Evolutionary conservation across 345 rosid genomes (phyloP).

Genomic region (Salix brachista): DNA sequence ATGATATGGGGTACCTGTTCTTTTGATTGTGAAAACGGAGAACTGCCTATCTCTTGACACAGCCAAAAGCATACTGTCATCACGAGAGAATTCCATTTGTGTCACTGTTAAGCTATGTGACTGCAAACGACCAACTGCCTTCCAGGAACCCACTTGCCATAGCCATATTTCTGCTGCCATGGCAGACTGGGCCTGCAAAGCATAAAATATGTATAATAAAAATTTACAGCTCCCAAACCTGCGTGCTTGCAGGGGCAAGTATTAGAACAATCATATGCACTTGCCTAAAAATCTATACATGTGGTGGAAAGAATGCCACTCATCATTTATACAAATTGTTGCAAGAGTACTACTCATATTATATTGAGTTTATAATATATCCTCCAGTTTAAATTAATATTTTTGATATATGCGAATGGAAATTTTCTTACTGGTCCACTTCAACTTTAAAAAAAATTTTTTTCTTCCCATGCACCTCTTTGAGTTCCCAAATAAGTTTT

Average conservation of each 20-base stretch:
- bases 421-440: background rate
- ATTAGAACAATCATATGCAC: background rate
- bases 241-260: background rate
- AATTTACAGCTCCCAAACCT: background rate
- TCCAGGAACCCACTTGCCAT: conserved; percentile 97
- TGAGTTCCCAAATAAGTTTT: background rate
- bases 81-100: conserved; percentile 76
- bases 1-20: conserved; percentile 41
- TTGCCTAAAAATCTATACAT: background rate
- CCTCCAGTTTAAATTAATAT: background rate
- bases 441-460: background rate
- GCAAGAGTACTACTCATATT: background rate
- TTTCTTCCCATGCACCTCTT: background rate
- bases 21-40: conserved; percentile 64
- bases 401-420: background rate
- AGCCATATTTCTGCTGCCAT: conserved; percentile 87
- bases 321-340: background rate
- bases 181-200: conserved; percentile 73
- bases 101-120: conserved; percentile 95
- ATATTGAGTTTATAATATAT: background rate
- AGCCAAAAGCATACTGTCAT: conserved; percentile 68
- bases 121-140: conserved; percentile 73
- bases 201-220: background rate
- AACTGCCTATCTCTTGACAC: conserved; percentile 96
- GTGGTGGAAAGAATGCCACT: background rate